A percentile compares a stretch with the other conserved stretches of the same genome.
Conservation (phyloP, 2,329 filamentous ascomycete species). For the Dothistroma septosporum region DNA sequence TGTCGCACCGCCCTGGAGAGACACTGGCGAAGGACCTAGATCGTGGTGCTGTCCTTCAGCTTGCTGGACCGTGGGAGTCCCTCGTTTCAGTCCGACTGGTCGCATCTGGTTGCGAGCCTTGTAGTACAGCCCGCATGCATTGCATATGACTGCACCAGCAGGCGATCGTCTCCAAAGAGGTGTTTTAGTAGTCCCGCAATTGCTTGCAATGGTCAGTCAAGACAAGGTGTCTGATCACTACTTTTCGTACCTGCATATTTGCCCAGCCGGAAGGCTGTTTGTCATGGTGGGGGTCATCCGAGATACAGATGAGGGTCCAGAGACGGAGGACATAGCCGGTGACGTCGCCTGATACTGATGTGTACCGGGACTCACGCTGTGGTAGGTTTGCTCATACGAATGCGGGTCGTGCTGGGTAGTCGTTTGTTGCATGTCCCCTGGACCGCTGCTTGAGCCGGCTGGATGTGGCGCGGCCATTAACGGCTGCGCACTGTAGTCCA, state of each 20-base stretch:
- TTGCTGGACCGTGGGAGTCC: conserved; percentile 41
- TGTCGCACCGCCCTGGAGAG: conserved; percentile 49
- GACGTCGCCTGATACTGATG: conserved; percentile 12
- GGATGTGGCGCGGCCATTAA: conserved; percentile 16
- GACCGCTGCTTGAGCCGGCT: conserved; percentile 7
- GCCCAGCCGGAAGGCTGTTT: conserved; percentile 51
- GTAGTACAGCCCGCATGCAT: conserved; percentile 90
- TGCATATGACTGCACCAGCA: conserved; percentile 91
- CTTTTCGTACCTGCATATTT: conserved; percentile 64
- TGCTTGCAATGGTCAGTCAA: conserved; percentile 53
- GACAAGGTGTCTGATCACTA: neutral
- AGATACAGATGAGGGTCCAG: conserved; percentile 7
- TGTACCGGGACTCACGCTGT: neutral
- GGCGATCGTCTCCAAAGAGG: conserved; percentile 93
- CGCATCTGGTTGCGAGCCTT: conserved; percentile 90
- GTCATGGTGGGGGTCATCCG: conserved; percentile 11
- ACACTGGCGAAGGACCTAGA: conserved; percentile 39
- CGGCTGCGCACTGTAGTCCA: conserved; percentile 38
- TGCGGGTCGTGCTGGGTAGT: conserved; percentile 4
- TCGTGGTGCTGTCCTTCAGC: conserved; percentile 37
- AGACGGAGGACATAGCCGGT: conserved; percentile 9
- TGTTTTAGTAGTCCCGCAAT: conserved; percentile 90
- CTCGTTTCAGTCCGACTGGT: conserved; percentile 84
- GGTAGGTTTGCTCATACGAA: neutral
- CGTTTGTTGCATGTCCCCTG: conserved; percentile 3